These are phyloP conservation scores for Lachnellula hyalina DNA, from an alignment of 2,329 filamentous ascomycete genomes.

Conservation along the genomic window DNA sequence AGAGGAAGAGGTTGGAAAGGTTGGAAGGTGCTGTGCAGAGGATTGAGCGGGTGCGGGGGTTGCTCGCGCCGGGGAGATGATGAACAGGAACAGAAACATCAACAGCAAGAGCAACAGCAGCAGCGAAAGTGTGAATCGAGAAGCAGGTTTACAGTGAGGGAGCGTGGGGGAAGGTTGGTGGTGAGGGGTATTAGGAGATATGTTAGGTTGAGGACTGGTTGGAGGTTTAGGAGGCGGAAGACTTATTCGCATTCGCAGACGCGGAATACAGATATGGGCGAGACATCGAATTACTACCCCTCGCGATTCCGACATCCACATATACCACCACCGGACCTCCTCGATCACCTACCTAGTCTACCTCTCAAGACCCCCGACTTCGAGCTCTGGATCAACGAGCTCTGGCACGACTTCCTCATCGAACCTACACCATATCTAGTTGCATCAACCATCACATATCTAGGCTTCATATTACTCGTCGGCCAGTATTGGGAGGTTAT, in stretches of 20 bases:
- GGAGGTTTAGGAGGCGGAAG: constrained; percentile 4
- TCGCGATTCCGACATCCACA: constrained; percentile 7
- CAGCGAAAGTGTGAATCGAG: not conserved
- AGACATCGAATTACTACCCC: constrained; percentile 3
- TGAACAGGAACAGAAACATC: not conserved
- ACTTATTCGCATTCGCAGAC: not conserved
- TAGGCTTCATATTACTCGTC: constrained; percentile 20
- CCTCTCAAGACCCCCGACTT: constrained; percentile 14
- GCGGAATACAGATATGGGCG: not conserved
- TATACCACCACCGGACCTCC: not conserved
- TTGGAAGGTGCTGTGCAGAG: constrained; percentile 66
- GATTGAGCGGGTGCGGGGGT: constrained; percentile 63
- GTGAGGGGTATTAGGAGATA: constrained; percentile 17
- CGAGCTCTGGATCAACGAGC: constrained; percentile 21
- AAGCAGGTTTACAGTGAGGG: constrained; percentile 1
- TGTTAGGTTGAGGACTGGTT: constrained; percentile 15
- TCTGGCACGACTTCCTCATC: constrained; percentile 24
- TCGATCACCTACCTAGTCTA: constrained; percentile 3
- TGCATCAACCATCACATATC: constrained; percentile 18
- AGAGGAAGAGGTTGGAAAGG: constrained; percentile 61
- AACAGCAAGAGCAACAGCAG: not conserved
- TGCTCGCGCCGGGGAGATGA: constrained; percentile 41
- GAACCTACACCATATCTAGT: constrained; percentile 27
- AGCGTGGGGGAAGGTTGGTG: constrained; percentile 2
- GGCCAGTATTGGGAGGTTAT: constrained; percentile 16